A percentile compares a stretch with the other conserved stretches of the same genome.
These are phyloP conservation scores for Skeletonema tropicum DNA, from an alignment of 108 stramenopile genomes.

Conservation along the genomic window DNA sequence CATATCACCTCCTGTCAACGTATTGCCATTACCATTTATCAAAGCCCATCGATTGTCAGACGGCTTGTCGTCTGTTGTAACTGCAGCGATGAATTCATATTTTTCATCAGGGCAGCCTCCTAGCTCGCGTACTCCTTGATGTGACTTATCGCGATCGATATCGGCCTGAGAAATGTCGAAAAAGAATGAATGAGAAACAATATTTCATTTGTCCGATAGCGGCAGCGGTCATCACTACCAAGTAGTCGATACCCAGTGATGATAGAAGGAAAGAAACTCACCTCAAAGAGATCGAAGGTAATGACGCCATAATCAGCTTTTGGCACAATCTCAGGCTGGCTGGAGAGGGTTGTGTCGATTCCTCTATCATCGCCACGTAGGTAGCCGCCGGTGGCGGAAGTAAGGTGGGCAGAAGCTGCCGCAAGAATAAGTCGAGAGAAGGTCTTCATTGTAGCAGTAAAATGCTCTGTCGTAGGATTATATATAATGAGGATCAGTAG, in stretches of 20 bases:
- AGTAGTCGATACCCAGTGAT: too few species aligned
- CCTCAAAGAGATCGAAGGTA: not conserved
- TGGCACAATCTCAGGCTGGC: not conserved
- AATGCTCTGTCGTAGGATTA: too few species aligned
- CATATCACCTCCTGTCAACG: not conserved
- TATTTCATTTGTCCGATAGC: too few species aligned
- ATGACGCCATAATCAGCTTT: not conserved
- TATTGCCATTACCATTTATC: not conserved
- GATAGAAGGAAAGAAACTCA: not conserved
- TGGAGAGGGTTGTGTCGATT: not conserved
- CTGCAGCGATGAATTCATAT: not conserved
- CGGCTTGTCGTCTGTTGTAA: not conserved
- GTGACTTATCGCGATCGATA: not conserved
- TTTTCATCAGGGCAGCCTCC: not conserved
- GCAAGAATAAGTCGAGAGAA: not conserved
- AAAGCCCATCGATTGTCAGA: not conserved
- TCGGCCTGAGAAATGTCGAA: not conserved
- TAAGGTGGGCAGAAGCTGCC: not conserved
- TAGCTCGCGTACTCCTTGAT: not conserved
- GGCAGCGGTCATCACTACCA: too few species aligned
- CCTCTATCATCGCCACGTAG: not conserved
- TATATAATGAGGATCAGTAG: not conserved
- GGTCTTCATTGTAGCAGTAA: not conserved
- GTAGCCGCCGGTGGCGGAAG: not conserved
- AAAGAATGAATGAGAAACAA: not conserved